phyloP scores from a whole-genome alignment of 768 basidiomycete species.

The Mycena floridula region DNA sequence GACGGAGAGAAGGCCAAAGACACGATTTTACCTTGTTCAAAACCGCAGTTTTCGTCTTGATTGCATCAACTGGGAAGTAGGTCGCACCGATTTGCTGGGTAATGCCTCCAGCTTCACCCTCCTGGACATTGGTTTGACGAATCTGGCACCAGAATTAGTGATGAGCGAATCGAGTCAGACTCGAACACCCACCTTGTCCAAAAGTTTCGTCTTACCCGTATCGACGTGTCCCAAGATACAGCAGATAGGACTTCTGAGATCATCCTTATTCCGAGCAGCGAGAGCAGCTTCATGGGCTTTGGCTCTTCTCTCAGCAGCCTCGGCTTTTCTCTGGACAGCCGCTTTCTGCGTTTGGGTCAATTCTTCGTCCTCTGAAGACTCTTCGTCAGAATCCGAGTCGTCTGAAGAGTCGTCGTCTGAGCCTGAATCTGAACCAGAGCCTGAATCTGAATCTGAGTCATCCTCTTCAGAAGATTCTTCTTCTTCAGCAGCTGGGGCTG shows the following conservation, averaged over 20 bases:
- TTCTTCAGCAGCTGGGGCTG: conserved; percentile 21
- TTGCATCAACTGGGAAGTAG: conserved; percentile 95
- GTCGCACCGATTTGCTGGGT: conserved; percentile 99
- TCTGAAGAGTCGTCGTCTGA: conserved; percentile 39
- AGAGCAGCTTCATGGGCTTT: conserved; percentile 82
- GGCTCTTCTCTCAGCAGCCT: conserved; percentile 74
- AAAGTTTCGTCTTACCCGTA: conserved; percentile 95
- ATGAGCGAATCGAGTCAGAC: conserved; percentile 2
- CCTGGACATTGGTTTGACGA: conserved; percentile 98
- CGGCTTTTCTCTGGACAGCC: conserved; percentile 68
- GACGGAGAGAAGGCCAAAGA: conserved; percentile 5
- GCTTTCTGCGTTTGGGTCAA: conserved; percentile 62
- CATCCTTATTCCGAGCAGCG: conserved; percentile 80
- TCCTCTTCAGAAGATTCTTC: conserved; percentile 34
- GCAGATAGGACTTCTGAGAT: conserved; percentile 94
- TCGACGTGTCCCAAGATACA: conserved; percentile 99
- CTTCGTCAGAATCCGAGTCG: conserved; percentile 39
- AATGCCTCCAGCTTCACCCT: conserved; percentile 99
- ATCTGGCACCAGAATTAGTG: conserved; percentile 49
- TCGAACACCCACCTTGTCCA: conserved; percentile 73
- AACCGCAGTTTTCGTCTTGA: conserved; percentile 89
- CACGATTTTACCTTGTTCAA: conserved; percentile 81
- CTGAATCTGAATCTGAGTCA: not conserved
- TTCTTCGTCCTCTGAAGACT: conserved; percentile 51
- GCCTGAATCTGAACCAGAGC: conserved; percentile 19